These are phyloP conservation scores for Flaveria sonorensis DNA, from an alignment of 129 eudicot species.

Conservation along the genomic window DNA sequence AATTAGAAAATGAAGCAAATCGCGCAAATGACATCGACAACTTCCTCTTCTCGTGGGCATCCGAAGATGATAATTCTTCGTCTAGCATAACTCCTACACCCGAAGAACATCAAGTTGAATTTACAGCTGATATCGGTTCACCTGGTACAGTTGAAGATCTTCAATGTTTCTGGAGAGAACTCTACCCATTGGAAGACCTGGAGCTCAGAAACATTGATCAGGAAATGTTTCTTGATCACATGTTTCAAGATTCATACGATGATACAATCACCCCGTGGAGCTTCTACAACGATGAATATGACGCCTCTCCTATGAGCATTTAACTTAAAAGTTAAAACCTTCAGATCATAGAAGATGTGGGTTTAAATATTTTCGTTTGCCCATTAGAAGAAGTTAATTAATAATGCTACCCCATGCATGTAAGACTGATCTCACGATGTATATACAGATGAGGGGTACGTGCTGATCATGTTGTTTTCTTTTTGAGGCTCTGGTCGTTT, in stretches of 20 bases:
- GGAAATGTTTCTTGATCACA: neutral
- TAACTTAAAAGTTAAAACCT: neutral
- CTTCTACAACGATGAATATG: constrained; percentile 14
- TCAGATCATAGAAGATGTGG: neutral
- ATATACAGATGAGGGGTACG: neutral
- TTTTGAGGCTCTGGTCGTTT: neutral
- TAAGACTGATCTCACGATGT: neutral
- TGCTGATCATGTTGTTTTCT: neutral
- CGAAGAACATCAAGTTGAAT: neutral
- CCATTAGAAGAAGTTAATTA: neutral
- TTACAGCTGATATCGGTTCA: neutral
- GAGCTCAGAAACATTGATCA: neutral
- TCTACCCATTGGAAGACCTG: neutral
- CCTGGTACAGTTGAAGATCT: constrained; percentile 19
- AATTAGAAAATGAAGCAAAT: neutral
- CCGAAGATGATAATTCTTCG: neutral
- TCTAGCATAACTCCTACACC: neutral
- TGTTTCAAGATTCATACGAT: constrained; percentile 6
- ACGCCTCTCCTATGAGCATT: neutral
- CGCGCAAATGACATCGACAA: neutral
- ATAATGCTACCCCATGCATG: neutral
- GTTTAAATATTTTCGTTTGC: neutral
- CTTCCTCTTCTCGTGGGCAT: constrained; percentile 9
- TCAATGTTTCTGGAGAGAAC: constrained; percentile 13
- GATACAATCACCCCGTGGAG: neutral